Conservation (phyloP, 225 moss, liverwort and hornwort genomes). For the Bryum argenteum region DNA sequence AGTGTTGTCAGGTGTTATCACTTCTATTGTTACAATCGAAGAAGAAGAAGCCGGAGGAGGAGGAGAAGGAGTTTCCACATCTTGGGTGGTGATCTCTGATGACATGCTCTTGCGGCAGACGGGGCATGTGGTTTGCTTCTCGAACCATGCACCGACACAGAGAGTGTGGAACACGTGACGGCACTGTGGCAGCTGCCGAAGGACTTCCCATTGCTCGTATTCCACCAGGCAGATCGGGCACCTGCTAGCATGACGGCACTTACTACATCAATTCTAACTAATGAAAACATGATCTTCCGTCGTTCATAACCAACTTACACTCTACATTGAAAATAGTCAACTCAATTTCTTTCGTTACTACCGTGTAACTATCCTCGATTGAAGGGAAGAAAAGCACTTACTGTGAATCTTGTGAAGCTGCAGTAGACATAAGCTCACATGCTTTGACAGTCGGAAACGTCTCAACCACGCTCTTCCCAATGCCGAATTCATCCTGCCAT, state of each 20-base stretch:
- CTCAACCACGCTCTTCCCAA: constrained; percentile 55
- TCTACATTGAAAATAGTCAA: too few species aligned
- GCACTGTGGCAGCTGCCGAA: constrained; percentile 55
- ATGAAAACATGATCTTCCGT: too few species aligned
- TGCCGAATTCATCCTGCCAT: constrained; percentile 48
- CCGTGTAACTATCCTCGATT: too few species aligned
- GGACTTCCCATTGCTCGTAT: constrained; percentile 59
- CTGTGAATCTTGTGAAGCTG: constrained; percentile 46
- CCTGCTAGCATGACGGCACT: constrained; percentile 29
- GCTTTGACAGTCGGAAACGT: constrained; percentile 61
- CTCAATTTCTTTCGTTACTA: too few species aligned
- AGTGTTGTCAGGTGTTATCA: constrained; percentile 12
- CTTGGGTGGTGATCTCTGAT: background rate
- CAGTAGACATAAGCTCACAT: constrained; percentile 44
- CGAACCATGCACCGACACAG: constrained; percentile 57
- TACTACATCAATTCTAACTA: constrained; percentile 29
- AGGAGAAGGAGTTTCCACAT: too few species aligned
- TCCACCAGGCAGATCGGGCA: constrained; percentile 62
- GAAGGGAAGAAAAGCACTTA: constrained; percentile 23
- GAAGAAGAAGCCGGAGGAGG: background rate
- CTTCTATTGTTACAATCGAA: constrained; percentile 19
- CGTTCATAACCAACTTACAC: too few species aligned
- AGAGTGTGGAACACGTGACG: constrained; percentile 51
- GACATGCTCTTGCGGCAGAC: constrained; percentile 62
- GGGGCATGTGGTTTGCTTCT: constrained; percentile 63